Evolutionary conservation across 768 basidiomycete genomes (phyloP).

Genomic region (Kwoniella europaea): DNA sequence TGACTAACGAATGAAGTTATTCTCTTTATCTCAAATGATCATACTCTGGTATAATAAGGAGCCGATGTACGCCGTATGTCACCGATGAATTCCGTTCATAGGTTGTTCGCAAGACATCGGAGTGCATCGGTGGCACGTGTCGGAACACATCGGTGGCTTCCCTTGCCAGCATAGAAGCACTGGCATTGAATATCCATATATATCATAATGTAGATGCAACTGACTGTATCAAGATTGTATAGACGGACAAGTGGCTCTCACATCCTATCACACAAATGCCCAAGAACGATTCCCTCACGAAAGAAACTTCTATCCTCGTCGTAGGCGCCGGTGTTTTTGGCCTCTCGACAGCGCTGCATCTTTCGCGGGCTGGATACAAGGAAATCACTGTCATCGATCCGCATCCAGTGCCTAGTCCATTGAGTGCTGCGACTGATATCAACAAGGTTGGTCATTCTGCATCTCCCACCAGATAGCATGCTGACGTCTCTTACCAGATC

Average conservation of each 20-base stretch:
- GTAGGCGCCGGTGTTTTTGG: slow-evolving; percentile 7
- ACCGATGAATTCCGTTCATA: slow-evolving; percentile 4
- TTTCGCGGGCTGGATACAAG: background rate
- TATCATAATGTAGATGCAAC: too few species aligned
- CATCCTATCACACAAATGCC: background rate
- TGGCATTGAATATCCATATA: background rate
- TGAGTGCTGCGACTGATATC: slow-evolving; percentile 9
- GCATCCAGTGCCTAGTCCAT: slow-evolving; percentile 6
- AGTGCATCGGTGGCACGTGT: slow-evolving; percentile 1
- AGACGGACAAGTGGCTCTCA: too few species aligned
- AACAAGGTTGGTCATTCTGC: slow-evolving; percentile 6
- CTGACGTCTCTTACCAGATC: background rate
- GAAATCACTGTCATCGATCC: slow-evolving; percentile 13
- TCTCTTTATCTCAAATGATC: slow-evolving; percentile 6
- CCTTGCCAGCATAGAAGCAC: background rate
- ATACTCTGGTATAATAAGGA: background rate
- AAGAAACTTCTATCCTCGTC: slow-evolving; percentile 7
- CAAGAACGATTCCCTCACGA: background rate
- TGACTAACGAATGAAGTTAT: background rate
- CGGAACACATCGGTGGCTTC: slow-evolving; percentile 4
- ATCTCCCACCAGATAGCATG: too few species aligned
- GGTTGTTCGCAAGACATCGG: background rate
- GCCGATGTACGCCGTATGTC: background rate
- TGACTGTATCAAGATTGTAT: too few species aligned
- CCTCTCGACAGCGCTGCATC: slow-evolving; percentile 7